Evolutionary conservation across 345 rosid species (phyloP).

Genomic region (Erodium maritimum): DNA sequence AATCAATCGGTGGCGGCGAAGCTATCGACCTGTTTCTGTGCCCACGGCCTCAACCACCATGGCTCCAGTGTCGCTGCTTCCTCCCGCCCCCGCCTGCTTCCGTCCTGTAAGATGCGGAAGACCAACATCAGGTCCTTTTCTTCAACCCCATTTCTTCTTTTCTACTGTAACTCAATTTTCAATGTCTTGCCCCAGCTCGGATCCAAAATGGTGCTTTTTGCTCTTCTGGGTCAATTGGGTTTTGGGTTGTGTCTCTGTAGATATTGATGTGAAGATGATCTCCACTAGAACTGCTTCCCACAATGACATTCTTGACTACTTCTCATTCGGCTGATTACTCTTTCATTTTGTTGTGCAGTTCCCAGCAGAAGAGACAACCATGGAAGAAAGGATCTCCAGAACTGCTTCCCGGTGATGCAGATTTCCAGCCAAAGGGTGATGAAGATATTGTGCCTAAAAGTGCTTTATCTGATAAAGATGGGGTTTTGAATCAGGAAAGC

Average conservation of each 20-base stretch:
- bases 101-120: slow-evolving; percentile 60
- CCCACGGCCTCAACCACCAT: slow-evolving; percentile 26
- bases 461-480: slow-evolving; percentile 13
- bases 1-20: slow-evolving; percentile 35
- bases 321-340: background rate
- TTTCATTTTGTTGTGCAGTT: slow-evolving; percentile 20
- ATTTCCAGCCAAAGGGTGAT: slow-evolving; percentile 19
- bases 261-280: slow-evolving; percentile 2
- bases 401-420: slow-evolving; percentile 24
- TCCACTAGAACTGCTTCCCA: no score
- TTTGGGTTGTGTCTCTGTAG: background rate
- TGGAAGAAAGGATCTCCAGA: slow-evolving; percentile 42
- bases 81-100: slow-evolving; percentile 20
- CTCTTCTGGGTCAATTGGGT: background rate
- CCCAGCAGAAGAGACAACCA: slow-evolving; percentile 32
- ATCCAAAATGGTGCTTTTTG: background rate
- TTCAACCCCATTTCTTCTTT: slow-evolving; percentile 1
- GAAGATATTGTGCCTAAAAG: slow-evolving; percentile 32
- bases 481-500: slow-evolving; percentile 13
- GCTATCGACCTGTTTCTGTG: slow-evolving; percentile 41
- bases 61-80: slow-evolving; percentile 22
- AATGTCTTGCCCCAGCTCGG: background rate
- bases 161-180: background rate
- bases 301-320: no score
- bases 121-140: slow-evolving; percentile 41